These are phyloP conservation scores for Miscanthus lutarioriparius DNA, from an alignment of 176 grass and related monocot species.

Conservation along the genomic window DNA sequence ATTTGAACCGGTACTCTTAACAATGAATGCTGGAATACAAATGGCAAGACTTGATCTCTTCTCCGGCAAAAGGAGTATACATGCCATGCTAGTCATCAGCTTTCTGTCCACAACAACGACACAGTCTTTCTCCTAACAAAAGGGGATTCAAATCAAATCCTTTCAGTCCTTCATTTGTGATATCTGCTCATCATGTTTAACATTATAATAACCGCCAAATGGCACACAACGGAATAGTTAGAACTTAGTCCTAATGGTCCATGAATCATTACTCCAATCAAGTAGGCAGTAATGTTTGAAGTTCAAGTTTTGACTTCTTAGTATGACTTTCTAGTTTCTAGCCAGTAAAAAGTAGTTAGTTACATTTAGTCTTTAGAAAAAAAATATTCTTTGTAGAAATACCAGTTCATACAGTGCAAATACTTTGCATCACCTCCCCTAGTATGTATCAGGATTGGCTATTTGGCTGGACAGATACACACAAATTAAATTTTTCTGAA, in stretches of 20 bases:
- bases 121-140: not conserved
- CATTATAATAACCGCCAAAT: not conserved
- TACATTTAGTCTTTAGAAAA: slow-evolving; percentile 1
- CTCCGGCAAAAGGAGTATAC: not conserved
- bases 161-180: not conserved
- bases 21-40: not conserved
- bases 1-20: slow-evolving; percentile 8
- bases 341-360: not conserved
- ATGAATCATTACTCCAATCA: not conserved
- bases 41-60: slow-evolving; percentile 14
- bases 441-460: not conserved
- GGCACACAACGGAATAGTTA: not conserved
- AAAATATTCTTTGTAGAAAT: not conserved
- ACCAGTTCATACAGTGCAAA: not conserved
- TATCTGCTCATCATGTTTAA: not conserved
- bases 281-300: slow-evolving; percentile 16
- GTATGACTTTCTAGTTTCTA: not conserved
- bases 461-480: not conserved
- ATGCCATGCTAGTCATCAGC: not conserved
- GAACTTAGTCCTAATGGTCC: not conserved
- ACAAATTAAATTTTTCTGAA: not conserved
- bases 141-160: not conserved
- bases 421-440: not conserved
- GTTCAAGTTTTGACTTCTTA: slow-evolving; percentile 10
- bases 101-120: not conserved